Evolutionary conservation across 331 rosid genomes (phyloP).

Genomic region (Rosa hybrid): DNA sequence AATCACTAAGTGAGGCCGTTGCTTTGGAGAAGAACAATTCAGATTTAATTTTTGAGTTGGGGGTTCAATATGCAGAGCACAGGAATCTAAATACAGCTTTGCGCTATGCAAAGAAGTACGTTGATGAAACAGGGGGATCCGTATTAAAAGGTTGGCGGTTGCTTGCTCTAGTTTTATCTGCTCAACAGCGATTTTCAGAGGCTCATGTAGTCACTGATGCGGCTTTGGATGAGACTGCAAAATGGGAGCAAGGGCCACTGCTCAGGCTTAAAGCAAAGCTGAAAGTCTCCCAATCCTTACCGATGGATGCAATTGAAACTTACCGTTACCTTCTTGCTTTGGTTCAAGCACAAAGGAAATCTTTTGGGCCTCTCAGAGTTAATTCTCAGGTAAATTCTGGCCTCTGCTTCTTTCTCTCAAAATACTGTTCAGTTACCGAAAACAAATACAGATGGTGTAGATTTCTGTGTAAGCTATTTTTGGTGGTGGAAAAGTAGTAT

Average conservation of each 20-base stretch:
- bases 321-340: slow-evolving; percentile 91
- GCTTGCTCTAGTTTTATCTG: slow-evolving; percentile 88
- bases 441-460: neutral
- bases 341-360: slow-evolving; percentile 94
- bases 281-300: slow-evolving; percentile 66
- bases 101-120: slow-evolving; percentile 64
- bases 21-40: slow-evolving; percentile 60
- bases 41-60: slow-evolving; percentile 80
- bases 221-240: slow-evolving; percentile 88
- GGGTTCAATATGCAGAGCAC: slow-evolving; percentile 71
- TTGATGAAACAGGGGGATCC: slow-evolving; percentile 90
- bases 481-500: neutral
- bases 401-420: slow-evolving; percentile 9
- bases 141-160: slow-evolving; percentile 77
- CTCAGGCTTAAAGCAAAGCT: slow-evolving; percentile 90
- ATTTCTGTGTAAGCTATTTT: neutral
- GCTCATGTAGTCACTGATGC: slow-evolving; percentile 95
- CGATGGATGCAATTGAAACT: slow-evolving; percentile 92
- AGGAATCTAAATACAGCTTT: slow-evolving; percentile 79
- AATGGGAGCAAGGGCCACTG: slow-evolving; percentile 95
- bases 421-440: neutral
- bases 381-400: slow-evolving; percentile 54
- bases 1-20: slow-evolving; percentile 73
- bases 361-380: slow-evolving; percentile 64
- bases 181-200: slow-evolving; percentile 81